Conservation (phyloP, 2,329 filamentous ascomycete species). For the Acephala macrosclerotiorum region DNA sequence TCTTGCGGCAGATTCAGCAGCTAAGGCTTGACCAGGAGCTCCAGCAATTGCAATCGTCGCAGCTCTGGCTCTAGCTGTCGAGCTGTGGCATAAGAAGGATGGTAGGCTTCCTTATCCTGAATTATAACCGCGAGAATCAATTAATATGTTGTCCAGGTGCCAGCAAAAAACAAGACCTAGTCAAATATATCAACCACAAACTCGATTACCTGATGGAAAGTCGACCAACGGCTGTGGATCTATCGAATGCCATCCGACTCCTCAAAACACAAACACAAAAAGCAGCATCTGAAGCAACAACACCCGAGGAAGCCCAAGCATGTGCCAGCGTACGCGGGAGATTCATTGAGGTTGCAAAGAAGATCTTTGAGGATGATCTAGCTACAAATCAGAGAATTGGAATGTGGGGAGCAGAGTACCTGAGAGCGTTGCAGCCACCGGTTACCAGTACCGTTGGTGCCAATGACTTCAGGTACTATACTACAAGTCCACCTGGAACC, state of each 20-base stretch:
- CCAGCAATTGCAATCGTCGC: constrained; percentile 99
- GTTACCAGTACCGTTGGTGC: constrained; percentile 32
- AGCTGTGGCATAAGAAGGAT: constrained; percentile 68
- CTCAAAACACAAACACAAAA: constrained; percentile 70
- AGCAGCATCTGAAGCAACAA: constrained; percentile 49
- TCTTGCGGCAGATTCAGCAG: constrained; percentile 9
- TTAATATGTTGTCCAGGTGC: constrained; percentile 26
- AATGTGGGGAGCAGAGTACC: constrained; percentile 82
- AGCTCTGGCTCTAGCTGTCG: constrained; percentile 84
- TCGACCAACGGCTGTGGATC: constrained; percentile 92
- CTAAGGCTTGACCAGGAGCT: constrained; percentile 61
- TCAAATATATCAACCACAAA: constrained; percentile 76
- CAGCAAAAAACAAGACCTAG: constrained; percentile 58
- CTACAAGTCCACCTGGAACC: constrained; percentile 46
- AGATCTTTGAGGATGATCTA: constrained; percentile 87
- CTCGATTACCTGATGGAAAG: constrained; percentile 89
- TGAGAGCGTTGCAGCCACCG: constrained; percentile 52
- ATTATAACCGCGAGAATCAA: not conserved
- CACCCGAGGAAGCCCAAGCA: constrained; percentile 25
- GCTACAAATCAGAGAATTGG: constrained; percentile 89
- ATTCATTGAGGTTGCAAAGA: constrained; percentile 83
- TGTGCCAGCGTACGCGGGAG: constrained; percentile 64
- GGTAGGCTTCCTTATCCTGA: constrained; percentile 42
- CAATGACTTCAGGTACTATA: constrained; percentile 42
- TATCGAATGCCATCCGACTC: constrained; percentile 87